These are phyloP conservation scores for Colletotrichum sp. DNA, from an alignment of 2,329 filamentous ascomycete species.

Conservation along the genomic window DNA sequence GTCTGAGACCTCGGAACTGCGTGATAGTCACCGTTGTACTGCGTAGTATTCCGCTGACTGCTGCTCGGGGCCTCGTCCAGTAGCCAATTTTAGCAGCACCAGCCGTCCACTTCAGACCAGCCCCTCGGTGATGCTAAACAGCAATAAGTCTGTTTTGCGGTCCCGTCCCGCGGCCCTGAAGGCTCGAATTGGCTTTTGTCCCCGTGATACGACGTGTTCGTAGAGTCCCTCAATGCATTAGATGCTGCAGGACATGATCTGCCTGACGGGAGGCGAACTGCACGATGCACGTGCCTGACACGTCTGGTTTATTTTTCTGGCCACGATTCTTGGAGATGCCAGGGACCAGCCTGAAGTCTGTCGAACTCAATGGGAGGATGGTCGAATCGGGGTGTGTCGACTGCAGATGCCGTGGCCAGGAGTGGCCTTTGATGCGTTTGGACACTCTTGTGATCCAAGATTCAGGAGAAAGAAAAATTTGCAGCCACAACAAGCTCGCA, in stretches of 20 bases:
- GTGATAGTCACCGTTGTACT: slow-evolving; percentile 7
- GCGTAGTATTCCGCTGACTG: not conserved
- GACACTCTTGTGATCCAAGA: not conserved
- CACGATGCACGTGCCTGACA: not conserved
- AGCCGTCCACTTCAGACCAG: slow-evolving; percentile 5
- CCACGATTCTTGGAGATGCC: not conserved
- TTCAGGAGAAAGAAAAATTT: not conserved
- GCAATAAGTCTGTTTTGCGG: slow-evolving; percentile 9
- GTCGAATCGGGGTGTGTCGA: not conserved
- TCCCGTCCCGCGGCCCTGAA: not conserved
- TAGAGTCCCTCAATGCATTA: not conserved
- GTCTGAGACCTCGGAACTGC: slow-evolving; percentile 19
- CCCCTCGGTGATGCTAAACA: not conserved
- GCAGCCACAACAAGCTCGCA: not conserved
- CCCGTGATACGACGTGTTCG: not conserved
- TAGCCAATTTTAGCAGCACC: slow-evolving; percentile 14
- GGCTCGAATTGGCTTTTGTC: not conserved
- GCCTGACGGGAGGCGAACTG: slow-evolving; percentile 1
- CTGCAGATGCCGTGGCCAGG: not conserved
- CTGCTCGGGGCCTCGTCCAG: not conserved
- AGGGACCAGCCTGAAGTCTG: not conserved
- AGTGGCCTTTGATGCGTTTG: not conserved
- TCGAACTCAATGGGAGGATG: not conserved
- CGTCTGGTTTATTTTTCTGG: not conserved
- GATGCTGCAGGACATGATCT: not conserved